Base-by-base conservation (phyloP, 306 rosid genomes). In the Mucuna pruriens region DNA sequence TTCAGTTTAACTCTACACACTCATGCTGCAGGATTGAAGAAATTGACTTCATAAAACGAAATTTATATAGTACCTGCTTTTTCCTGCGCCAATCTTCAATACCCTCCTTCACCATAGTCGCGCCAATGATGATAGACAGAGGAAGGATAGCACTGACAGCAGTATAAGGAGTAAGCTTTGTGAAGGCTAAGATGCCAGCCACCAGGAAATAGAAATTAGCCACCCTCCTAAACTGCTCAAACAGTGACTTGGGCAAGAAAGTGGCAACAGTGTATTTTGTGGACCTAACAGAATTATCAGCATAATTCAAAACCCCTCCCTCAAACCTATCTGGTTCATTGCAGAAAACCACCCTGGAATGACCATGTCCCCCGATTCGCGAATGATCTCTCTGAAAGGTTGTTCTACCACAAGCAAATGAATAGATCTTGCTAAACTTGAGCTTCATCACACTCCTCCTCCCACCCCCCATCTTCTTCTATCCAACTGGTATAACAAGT, bases 161-260 rank as follows among this genome's bases (percentile, higher is more conserved):
- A 3, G 92, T 33, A 76, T 91, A 95, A 29, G 99, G 97, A 82
- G 99, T 88, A 83, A 95, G 91, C 16, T 88, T 69, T 54, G 97
- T 95, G 79, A 95, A 89, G 29, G 99, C 85, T 61, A 95, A 89
- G 78, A 74, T 23, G 6, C 99, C 99, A 84, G 67, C 70, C 9
- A 95, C 92, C 82, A 95, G 84, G 73, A 95, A 95, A 83, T n/a
- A 95, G 83, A 95, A 95, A 82, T 95, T 95, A 48, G 99, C 99
- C 44, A 91, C 97, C 77, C 99, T 93, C 89, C 99, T 93, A 70
- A 95, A 95, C 87, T 95, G 99, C 90, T 95, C 99, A 88, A 95
- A 95, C 90, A 95, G 88, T 19, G 98, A 90, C 71, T 93, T 95
- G 0, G 99, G 99, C 78, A 95, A 71, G 90, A 95, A 95, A 85